Conservation (phyloP, 441 rosid genomes). For the Corymbia calophylla region DNA sequence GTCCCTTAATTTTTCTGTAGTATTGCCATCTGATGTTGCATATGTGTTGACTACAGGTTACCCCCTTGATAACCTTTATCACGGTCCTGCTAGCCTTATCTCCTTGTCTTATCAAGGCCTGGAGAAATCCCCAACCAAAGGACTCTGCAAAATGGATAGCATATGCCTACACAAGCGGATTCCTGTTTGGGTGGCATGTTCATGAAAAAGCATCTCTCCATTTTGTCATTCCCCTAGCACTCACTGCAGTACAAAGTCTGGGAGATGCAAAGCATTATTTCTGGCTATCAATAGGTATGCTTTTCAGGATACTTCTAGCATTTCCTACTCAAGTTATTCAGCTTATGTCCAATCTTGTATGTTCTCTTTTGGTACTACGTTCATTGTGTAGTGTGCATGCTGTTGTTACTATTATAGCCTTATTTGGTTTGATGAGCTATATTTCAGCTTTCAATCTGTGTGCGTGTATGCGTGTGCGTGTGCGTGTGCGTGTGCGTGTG, state of each 20-base stretch:
- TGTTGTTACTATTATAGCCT: neutral
- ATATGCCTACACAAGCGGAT: slow-evolving; percentile 85
- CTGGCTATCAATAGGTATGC: slow-evolving; percentile 67
- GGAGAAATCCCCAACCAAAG: slow-evolving; percentile 59
- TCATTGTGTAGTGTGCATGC: neutral
- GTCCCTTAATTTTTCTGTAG: neutral
- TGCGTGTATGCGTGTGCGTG: neutral
- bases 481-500: too few species aligned
- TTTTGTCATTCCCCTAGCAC: slow-evolving; percentile 69
- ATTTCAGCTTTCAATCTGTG: neutral
- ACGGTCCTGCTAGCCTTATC: slow-evolving; percentile 63
- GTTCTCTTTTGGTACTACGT: neutral
- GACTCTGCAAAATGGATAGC: slow-evolving; percentile 61
- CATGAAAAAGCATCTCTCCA: slow-evolving; percentile 97
- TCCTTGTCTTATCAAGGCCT: slow-evolving; percentile 71
- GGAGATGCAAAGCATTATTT: slow-evolving; percentile 89
- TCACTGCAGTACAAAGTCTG: slow-evolving; percentile 58
- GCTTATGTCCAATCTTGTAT: neutral
- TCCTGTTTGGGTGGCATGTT: slow-evolving; percentile 95
- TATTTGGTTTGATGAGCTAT: neutral
- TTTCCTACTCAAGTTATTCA: neutral
- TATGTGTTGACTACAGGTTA: slow-evolving; percentile 35
- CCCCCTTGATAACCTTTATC: slow-evolving; percentile 59
- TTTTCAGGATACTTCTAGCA: neutral
- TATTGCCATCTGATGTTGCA: neutral